phyloP scores from a whole-genome alignment of 2,329 filamentous ascomycete genomes.

The Epichloe elymi region DNA sequence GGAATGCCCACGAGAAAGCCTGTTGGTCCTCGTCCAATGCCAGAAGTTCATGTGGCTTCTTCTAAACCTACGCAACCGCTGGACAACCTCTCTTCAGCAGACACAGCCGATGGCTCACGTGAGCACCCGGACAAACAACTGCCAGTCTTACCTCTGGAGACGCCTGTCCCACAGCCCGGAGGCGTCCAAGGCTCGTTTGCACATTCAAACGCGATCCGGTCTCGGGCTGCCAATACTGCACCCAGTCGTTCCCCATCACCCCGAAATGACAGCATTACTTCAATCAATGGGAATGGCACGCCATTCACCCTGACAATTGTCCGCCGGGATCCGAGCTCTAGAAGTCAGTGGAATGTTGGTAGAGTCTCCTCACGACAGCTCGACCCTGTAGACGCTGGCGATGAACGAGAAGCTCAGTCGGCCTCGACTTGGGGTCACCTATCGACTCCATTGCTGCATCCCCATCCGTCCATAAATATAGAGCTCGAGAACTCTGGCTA shows the following conservation, averaged over 20 bases:
- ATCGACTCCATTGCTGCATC: neutral
- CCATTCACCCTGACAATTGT: conserved; percentile 51
- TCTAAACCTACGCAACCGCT: neutral
- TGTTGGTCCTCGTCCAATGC: conserved; percentile 13
- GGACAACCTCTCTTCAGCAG: neutral
- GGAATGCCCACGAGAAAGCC: conserved; percentile 16
- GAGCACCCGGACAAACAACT: neutral
- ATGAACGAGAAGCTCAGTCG: conserved; percentile 11
- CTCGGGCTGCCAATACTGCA: neutral
- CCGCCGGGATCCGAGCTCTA: conserved; percentile 56
- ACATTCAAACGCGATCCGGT: neutral
- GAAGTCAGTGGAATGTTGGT: conserved; percentile 64
- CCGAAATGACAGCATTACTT: conserved; percentile 16
- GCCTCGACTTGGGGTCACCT: conserved; percentile 7
- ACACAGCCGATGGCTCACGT: neutral
- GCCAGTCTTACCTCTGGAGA: neutral
- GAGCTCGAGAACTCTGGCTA: conserved; percentile 43
- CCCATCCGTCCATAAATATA: conserved; percentile 34
- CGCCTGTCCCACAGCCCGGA: neutral
- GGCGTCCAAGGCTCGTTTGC: neutral
- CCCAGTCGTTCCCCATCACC: conserved; percentile 25
- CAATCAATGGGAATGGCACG: conserved; percentile 18
- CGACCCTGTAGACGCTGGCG: conserved; percentile 18
- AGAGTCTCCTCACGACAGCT: conserved; percentile 44
- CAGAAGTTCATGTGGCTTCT: neutral